These are phyloP conservation scores for Setomelanomma holmii DNA, from an alignment of 2,329 filamentous ascomycete genomes.

Conservation along the genomic window DNA sequence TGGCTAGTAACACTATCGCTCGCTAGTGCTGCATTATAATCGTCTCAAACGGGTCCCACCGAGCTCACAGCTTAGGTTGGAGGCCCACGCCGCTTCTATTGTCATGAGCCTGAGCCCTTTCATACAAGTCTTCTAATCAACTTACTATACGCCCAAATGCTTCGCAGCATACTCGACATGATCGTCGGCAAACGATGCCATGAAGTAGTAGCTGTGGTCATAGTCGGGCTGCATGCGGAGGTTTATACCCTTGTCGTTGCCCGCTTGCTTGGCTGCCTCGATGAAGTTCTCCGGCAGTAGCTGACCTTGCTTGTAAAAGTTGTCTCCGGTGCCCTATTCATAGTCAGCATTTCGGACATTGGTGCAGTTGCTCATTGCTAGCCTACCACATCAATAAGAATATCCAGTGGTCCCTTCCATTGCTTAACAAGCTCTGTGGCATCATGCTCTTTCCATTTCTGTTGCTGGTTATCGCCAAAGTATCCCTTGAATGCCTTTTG, in stretches of 20 bases:
- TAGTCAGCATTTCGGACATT: no score
- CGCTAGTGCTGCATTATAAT: no score
- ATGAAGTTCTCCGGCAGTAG: conserved; percentile 93
- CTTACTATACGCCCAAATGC: conserved; percentile 69
- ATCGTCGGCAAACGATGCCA: conserved; percentile 87
- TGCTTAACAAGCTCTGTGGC: conserved; percentile 85
- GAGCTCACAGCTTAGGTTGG: conserved; percentile 35
- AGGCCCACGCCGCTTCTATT: conserved; percentile 40
- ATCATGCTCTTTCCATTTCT: conserved; percentile 87
- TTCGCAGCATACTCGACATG: conserved; percentile 93
- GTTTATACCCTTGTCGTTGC: conserved; percentile 72
- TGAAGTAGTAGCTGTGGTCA: conserved; percentile 98
- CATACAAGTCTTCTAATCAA: conserved; percentile 12
- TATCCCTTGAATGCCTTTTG: conserved; percentile 95
- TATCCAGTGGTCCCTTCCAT: conserved; percentile 75
- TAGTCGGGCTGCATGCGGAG: conserved; percentile 89
- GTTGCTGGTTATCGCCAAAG: conserved; percentile 74
- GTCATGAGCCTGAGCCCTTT: conserved; percentile 31
- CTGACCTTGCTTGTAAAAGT: conserved; percentile 95
- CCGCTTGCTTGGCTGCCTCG: conserved; percentile 76
- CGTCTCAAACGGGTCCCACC: background rate
- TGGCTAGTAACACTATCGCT: no score
- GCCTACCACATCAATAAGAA: conserved; percentile 86
- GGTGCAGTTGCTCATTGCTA: no score
- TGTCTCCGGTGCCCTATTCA: conserved; percentile 83